Base-by-base conservation (phyloP, 257 asterid genomes). In the Capsicum rhomboideum region DNA sequence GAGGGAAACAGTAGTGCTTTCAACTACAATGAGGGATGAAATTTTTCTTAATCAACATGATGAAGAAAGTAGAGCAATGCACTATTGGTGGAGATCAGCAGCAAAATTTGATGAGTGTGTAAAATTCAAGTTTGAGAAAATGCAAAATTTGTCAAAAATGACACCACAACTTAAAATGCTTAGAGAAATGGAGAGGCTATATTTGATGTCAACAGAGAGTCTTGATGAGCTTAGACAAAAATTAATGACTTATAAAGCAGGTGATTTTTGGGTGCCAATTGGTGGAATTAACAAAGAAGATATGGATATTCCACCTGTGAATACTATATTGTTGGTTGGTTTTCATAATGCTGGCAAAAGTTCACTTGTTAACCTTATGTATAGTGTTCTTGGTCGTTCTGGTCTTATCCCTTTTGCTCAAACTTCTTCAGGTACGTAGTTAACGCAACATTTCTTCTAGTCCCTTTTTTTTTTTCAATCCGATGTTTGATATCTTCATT, bases 261-360 rank as follows among this genome's bases (percentile, higher is more conserved):
- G 88, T 0, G 90, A 85, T 54, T 54, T 87, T 68, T 87, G 88
- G 88, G 84, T 87, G 58, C 85, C 88, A 46, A 50, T 74, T 50
- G 90, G 90, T 50, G 86, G 90, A 23, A 34, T 79, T 23, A 84
- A 78, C 40, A 85, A 85, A 53, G 81, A 83, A 17, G 85, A 87
- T 42, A 55, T 87, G 67, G 86, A 82, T 44, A 87, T 87, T 52
- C 88, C 87, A 52, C 80, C 85, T 34, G 58, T 82, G 29, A 82
- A 82, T 69, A 87, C 86, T 18, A 77, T 87, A 34, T 63, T 87
- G 6, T 83, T 87, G 86, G 87, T 78, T 9, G 90, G 88, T 31
- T 87, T 87, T 28, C 86, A 79, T 56, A 82, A 74, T 84, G 84
- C 88, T n/a, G 90, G 90, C n/a, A 87, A 85, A 82, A 87, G 87